Percentiles rank a stretch among this genome's conserved stretches.
phyloP scores from a whole-genome alignment of 2,329 filamentous ascomycete species.

The Diaporthe nobilis region DNA sequence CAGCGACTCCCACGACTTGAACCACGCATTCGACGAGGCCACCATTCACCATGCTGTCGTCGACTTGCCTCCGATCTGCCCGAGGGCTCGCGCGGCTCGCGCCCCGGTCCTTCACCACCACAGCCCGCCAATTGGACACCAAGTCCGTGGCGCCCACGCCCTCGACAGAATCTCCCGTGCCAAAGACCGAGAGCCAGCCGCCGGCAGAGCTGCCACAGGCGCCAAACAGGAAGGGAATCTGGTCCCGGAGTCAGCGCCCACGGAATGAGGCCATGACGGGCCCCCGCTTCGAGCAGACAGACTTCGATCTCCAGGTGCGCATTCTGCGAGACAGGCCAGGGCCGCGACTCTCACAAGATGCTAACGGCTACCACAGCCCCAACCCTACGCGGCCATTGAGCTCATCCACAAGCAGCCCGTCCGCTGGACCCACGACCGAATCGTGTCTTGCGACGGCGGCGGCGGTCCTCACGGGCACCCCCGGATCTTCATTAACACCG shows the following conservation, averaged over 20 bases:
- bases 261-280: conserved; percentile 89
- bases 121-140: conserved; percentile 62
- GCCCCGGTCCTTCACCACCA: conserved; percentile 64
- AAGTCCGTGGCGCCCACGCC: conserved; percentile 55
- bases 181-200: conserved; percentile 58
- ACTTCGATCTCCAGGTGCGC: conserved; percentile 90
- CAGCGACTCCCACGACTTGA: background rate
- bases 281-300: conserved; percentile 96
- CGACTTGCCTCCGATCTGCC: conserved; percentile 56
- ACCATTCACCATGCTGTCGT: conserved; percentile 61
- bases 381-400: conserved; percentile 90
- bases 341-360: background rate
- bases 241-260: conserved; percentile 89
- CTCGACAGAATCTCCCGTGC: conserved; percentile 59
- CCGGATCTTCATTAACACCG: conserved; percentile 95
- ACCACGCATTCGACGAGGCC: conserved; percentile 24
- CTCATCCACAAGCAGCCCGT: conserved; percentile 97
- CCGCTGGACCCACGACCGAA: conserved; percentile 85
- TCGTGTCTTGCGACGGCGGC: conserved; percentile 92
- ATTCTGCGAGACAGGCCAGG: background rate
- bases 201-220: conserved; percentile 77
- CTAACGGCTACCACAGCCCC: conserved; percentile 73
- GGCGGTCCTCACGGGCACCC: conserved; percentile 93
- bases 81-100: conserved; percentile 59
- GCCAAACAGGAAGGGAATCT: conserved; percentile 85